Conservation (phyloP, 2,329 filamentous ascomycete species). For the Aspergillus felis region DNA sequence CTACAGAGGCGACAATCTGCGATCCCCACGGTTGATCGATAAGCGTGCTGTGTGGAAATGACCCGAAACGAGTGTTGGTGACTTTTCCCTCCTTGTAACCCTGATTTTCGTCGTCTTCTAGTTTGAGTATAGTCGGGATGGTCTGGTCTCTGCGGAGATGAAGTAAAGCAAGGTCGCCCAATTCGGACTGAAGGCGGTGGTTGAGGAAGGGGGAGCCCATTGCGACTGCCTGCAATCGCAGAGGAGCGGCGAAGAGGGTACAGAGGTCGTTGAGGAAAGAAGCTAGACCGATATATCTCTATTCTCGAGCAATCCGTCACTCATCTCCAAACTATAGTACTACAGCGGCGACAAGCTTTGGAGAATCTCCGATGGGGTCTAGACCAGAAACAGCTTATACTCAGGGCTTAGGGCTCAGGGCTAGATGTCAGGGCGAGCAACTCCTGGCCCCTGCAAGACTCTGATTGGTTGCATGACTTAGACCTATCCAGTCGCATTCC, state of each 20-base stretch:
- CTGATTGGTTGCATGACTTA: slow-evolving; percentile 2
- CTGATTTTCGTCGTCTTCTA: slow-evolving; percentile 59
- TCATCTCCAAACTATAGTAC: slow-evolving; percentile 3
- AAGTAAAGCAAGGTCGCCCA: slow-evolving; percentile 71
- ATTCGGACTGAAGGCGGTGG: slow-evolving; percentile 58
- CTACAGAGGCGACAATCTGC: slow-evolving; percentile 82
- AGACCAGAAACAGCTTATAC: slow-evolving; percentile 1
- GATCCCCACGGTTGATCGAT: slow-evolving; percentile 83
- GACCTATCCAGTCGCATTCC: neutral
- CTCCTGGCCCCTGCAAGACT: neutral
- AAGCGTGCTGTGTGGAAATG: slow-evolving; percentile 75
- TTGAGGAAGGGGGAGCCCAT: slow-evolving; percentile 74
- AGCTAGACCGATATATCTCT: neutral
- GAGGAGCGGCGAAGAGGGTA: neutral
- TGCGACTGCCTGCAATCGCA: slow-evolving; percentile 2
- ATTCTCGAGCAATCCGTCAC: slow-evolving; percentile 7
- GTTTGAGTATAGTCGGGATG: slow-evolving; percentile 67
- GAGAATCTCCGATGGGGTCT: slow-evolving; percentile 2
- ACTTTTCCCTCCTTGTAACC: slow-evolving; percentile 74
- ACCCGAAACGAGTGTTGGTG: slow-evolving; percentile 90
- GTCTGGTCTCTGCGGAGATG: slow-evolving; percentile 85
- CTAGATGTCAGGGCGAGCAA: neutral
- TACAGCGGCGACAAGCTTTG: slow-evolving; percentile 7
- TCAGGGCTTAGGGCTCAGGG: slow-evolving; percentile 24
- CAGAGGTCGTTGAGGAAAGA: neutral